phyloP scores from a whole-genome alignment of 192 early-diverging fungal species.

The Helicostylum pulchrum region DNA sequence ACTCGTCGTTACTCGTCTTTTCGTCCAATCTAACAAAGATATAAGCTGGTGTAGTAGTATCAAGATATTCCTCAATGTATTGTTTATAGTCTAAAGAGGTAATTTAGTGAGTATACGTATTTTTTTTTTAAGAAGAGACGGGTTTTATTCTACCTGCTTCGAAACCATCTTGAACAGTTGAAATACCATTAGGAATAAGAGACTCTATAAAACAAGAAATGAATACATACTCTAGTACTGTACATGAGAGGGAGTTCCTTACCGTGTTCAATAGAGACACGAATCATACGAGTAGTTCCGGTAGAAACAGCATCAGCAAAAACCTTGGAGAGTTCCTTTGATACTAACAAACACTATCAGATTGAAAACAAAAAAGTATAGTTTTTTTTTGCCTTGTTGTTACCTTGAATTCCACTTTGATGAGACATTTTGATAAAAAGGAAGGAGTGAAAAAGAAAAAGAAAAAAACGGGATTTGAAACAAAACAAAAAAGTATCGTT shows the following conservation, averaged over 20 bases:
- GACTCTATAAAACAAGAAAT: constrained; percentile 30
- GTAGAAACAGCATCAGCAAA: constrained; percentile 40
- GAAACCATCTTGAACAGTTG: constrained; percentile 29
- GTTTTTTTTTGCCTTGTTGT: not conserved
- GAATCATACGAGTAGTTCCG: constrained; percentile 40
- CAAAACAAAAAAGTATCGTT: too few relatives aligned
- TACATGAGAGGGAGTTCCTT: not conserved
- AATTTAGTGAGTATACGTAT: not conserved
- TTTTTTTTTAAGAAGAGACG: constrained; percentile 1
- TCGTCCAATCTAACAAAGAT: constrained; percentile 62
- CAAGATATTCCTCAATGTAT: constrained; percentile 44
- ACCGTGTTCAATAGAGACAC: constrained; percentile 51
- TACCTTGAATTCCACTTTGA: constrained; percentile 55
- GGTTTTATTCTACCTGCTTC: constrained; percentile 35
- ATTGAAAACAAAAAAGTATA: not conserved
- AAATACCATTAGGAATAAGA: constrained; percentile 28
- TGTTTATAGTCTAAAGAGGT: constrained; percentile 46
- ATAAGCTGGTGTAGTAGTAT: constrained; percentile 58
- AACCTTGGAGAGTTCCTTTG: constrained; percentile 44
- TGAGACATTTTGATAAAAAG: constrained; percentile 41
- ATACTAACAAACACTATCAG: constrained; percentile 27
- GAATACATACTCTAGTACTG: not conserved
- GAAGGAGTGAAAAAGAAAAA: not conserved
- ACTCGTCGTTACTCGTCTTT: constrained; percentile 34
- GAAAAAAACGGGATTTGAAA: too few relatives aligned